Base-by-base conservation (phyloP, 345 rosid genomes). In the Reutealis trisperma region DNA sequence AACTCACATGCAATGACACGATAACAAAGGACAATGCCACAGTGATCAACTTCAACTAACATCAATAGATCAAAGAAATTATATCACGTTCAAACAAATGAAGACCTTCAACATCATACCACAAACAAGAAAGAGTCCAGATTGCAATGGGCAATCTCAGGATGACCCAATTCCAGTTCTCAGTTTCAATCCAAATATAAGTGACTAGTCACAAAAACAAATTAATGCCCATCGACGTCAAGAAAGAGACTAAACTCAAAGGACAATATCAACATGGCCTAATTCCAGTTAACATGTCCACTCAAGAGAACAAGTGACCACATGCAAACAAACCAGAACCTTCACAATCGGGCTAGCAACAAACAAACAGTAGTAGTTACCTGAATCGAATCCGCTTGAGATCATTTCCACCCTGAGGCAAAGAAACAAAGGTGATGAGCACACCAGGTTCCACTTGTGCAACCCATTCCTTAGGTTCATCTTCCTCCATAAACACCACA, bases 381-480 rank as follows among this genome's bases (percentile, higher is more conserved):
- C 99, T 96, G 90, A 96, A 96, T 27, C 94, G 96, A 71, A 96
- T 93, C 77, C 96, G 82, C 85, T 90, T 93, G 73, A 96, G 93
- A 83, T 96, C 96, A 81, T 96, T 96, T 52, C 97, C 99, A 74
- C 97, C 99, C 62, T 87, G 75, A n/a, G 94, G 93, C 81, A 92
- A 82, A 6, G 99, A 93, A 63, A 96, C 88, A 75, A 96, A 96
- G 18, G 96, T 92, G 78, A 96, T 96, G 77, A 96, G 94, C 42
- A 96, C 97, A 63, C 99, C 99, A 18, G 99, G 99, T 83, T 96
- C 99, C 79, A 96, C 98, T 81, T 93, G 98, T 27, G 99, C 99
- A 70, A 93, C 93, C 99, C 99, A 96, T 77, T 93, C 98, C 81
- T 92, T 96, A n/a, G 93, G 88, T 81, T 93, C 99, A 79, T 90